Conservation (phyloP, 1,284 basidiomycete genomes). For the Ustilago lituana region DNA sequence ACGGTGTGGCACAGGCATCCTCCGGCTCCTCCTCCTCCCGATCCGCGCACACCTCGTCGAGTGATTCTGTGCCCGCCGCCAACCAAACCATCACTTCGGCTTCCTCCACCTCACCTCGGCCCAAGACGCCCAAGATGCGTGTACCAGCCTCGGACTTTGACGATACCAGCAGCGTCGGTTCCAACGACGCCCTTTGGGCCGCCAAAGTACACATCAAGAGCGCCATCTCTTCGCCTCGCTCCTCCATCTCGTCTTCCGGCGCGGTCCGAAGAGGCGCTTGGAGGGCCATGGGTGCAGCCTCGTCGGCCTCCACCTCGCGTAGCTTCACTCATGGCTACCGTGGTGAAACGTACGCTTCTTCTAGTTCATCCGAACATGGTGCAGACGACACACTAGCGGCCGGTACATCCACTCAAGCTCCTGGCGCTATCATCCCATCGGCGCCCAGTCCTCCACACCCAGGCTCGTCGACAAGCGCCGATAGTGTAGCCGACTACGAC, state of each 20-base stretch:
- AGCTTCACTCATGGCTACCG: slow-evolving; percentile 31
- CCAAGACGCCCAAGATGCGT: slow-evolving; percentile 26
- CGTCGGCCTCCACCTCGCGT: slow-evolving; percentile 24
- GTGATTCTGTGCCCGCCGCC: slow-evolving; percentile 9
- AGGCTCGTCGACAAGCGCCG: not conserved
- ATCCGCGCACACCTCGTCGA: slow-evolving; percentile 26
- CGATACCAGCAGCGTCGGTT: slow-evolving; percentile 43
- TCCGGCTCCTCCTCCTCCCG: slow-evolving; percentile 30
- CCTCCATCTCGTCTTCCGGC: slow-evolving; percentile 40
- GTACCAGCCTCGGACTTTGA: slow-evolving; percentile 28
- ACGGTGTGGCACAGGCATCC: slow-evolving; percentile 14
- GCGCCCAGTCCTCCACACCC: slow-evolving; percentile 5
- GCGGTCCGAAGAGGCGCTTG: slow-evolving; percentile 45
- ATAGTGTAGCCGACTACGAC: too few relatives aligned
- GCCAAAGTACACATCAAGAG: slow-evolving; percentile 47
- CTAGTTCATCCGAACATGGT: slow-evolving; percentile 30
- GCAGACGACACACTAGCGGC: slow-evolving; percentile 16
- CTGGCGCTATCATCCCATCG: not conserved
- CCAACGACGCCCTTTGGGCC: slow-evolving; percentile 23
- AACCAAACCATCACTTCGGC: slow-evolving; percentile 10
- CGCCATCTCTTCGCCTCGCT: slow-evolving; percentile 46
- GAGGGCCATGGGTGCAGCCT: slow-evolving; percentile 34
- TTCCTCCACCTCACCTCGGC: slow-evolving; percentile 20
- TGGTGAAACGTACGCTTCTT: slow-evolving; percentile 24
- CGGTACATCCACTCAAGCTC: slow-evolving; percentile 1